These are phyloP conservation scores for Candida patagonica DNA, from an alignment of 805 yeast species.

Conservation along the genomic window DNA sequence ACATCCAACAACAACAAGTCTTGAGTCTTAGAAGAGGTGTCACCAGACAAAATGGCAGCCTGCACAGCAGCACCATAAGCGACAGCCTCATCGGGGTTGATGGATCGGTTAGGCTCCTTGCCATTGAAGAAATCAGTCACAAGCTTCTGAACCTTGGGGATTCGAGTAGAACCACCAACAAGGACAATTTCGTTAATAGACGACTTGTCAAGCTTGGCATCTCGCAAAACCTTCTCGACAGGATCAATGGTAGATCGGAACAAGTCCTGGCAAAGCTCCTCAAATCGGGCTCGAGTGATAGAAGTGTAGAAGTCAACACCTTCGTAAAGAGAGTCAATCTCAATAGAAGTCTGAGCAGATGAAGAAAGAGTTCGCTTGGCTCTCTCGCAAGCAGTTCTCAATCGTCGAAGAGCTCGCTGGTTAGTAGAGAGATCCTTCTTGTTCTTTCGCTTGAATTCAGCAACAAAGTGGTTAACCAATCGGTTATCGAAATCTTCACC, in stretches of 20 bases:
- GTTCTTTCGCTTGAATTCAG: slow-evolving; percentile 96
- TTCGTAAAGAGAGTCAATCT: slow-evolving; percentile 89
- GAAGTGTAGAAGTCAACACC: slow-evolving; percentile 96
- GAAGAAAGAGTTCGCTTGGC: slow-evolving; percentile 98
- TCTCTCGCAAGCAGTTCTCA: slow-evolving; percentile 98
- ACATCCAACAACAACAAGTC: slow-evolving; percentile 91
- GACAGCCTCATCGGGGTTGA: slow-evolving; percentile 99
- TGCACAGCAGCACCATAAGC: slow-evolving; percentile 99
- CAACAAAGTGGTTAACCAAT: slow-evolving; percentile 85
- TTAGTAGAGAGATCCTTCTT: slow-evolving; percentile 86
- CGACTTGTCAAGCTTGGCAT: slow-evolving; percentile 83
- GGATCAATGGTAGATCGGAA: slow-evolving; percentile 93
- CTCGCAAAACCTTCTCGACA: slow-evolving; percentile 89
- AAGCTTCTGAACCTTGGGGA: slow-evolving; percentile 94
- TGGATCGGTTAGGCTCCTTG: slow-evolving; percentile 91
- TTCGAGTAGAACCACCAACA: slow-evolving; percentile 98
- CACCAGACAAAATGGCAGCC: slow-evolving; percentile 96
- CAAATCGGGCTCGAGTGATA: slow-evolving; percentile 94
- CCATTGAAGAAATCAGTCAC: slow-evolving; percentile 94
- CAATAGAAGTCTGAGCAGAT: slow-evolving; percentile 89
- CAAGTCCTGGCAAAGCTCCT: slow-evolving; percentile 88
- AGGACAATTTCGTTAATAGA: slow-evolving; percentile 85
- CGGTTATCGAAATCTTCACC: slow-evolving; percentile 98
- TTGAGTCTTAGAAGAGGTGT: slow-evolving; percentile 91
- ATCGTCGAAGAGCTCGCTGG: slow-evolving; percentile 97